These are phyloP conservation scores for Hanseniaspora uvarum DNA, from an alignment of 1,139 yeast species.

Conservation along the genomic window DNA sequence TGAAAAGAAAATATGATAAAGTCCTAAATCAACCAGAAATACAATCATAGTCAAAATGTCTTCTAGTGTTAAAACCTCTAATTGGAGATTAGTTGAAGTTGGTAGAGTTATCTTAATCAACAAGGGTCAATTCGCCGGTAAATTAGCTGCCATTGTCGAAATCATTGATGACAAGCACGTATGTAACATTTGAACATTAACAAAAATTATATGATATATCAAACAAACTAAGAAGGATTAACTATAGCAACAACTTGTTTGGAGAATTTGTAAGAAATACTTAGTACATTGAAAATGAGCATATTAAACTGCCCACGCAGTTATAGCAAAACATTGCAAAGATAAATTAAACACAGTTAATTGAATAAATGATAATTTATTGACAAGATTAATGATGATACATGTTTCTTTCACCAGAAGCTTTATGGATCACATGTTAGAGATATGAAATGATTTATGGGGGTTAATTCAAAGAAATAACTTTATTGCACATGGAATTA, in stretches of 20 bases:
- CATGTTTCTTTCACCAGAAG: too few relatives aligned
- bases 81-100: conserved; percentile 99
- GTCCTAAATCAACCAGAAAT: conserved; percentile 9
- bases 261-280: not conserved
- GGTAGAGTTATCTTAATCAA: conserved; percentile 96
- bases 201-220: not conserved
- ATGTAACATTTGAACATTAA: conserved; percentile 36
- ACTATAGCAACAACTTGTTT: not conserved
- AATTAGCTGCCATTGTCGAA: conserved; percentile 93
- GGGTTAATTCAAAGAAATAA: too few relatives aligned
- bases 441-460: too few relatives aligned
- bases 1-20: not conserved
- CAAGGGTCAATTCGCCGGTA: conserved; percentile 58
- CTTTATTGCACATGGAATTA: too few relatives aligned
- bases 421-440: too few relatives aligned
- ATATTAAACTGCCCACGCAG: not conserved
- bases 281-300: not conserved
- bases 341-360: too few relatives aligned
- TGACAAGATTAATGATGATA: too few relatives aligned
- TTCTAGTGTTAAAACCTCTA: conserved; percentile 85
- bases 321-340: not conserved
- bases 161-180: conserved; percentile 99
- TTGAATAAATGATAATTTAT: too few relatives aligned
- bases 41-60: conserved; percentile 38
- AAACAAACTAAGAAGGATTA: not conserved